phyloP scores from a whole-genome alignment of 495 filamentous ascomycete species.

The Aspergillus homomorphus region DNA sequence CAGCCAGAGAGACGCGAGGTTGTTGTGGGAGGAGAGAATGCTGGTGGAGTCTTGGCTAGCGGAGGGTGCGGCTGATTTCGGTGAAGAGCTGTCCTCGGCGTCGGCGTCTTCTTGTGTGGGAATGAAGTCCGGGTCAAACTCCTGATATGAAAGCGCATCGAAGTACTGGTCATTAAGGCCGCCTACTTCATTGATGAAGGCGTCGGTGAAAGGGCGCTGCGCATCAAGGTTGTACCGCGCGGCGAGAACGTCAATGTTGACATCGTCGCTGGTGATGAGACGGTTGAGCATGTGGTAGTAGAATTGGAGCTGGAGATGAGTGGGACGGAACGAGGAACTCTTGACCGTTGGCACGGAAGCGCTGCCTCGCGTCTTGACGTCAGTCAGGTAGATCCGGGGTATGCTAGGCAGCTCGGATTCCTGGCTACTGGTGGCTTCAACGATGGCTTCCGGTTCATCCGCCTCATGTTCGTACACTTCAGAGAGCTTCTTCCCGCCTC shows the following conservation, averaged over 20 bases:
- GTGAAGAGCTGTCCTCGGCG: neutral
- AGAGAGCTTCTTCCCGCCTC: constrained; percentile 36
- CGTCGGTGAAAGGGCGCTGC: constrained; percentile 65
- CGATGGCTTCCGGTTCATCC: constrained; percentile 9
- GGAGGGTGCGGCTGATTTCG: constrained; percentile 8
- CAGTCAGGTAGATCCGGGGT: constrained; percentile 68
- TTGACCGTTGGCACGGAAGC: constrained; percentile 58
- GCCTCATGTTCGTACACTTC: constrained; percentile 23
- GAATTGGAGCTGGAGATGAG: constrained; percentile 82
- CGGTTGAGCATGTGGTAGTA: constrained; percentile 83
- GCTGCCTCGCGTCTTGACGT: constrained; percentile 78
- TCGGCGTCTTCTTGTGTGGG: constrained; percentile 30
- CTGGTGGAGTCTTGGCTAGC: constrained; percentile 49
- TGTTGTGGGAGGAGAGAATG: constrained; percentile 58
- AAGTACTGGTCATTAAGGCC: constrained; percentile 60
- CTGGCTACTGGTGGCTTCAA: constrained; percentile 11
- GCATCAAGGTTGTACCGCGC: constrained; percentile 65
- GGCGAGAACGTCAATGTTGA: constrained; percentile 66
- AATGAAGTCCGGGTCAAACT: constrained; percentile 29
- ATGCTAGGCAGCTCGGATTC: constrained; percentile 28
- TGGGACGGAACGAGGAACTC: constrained; percentile 67
- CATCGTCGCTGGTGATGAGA: constrained; percentile 63
- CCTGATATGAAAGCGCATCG: constrained; percentile 35
- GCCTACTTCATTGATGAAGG: constrained; percentile 76
- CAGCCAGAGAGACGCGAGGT: constrained; percentile 58